Evolutionary conservation across 2,329 filamentous ascomycete species (phyloP).

Genomic region (Chaetothyriales sp.): DNA sequence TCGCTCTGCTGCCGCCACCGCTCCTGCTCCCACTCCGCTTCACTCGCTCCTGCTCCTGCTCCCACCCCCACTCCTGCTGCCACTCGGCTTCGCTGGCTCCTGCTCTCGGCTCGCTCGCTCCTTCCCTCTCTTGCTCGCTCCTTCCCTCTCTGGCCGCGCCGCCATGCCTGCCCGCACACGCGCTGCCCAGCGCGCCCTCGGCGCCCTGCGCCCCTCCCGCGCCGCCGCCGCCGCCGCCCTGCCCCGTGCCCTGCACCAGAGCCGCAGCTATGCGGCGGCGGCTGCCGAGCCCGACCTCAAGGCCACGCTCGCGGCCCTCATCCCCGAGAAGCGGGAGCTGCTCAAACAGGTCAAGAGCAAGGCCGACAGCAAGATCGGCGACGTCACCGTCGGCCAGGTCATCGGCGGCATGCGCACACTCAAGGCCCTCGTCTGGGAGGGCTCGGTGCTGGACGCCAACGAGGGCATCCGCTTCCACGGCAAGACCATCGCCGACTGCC

Average conservation of each 20-base stretch:
- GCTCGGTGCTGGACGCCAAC: slow-evolving; percentile 87
- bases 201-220: slow-evolving; percentile 9
- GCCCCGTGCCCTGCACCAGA: slow-evolving; percentile 8
- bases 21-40: no score
- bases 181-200: slow-evolving; percentile 13
- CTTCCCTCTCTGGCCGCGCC: background rate
- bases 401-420: slow-evolving; percentile 95
- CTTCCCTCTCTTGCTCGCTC: background rate
- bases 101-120: background rate
- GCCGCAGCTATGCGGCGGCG: slow-evolving; percentile 54
- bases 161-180: slow-evolving; percentile 15
- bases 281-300: slow-evolving; percentile 85
- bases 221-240: slow-evolving; percentile 8
- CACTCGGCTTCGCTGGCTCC: background rate
- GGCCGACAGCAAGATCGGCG: slow-evolving; percentile 68
- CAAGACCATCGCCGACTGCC: slow-evolving; percentile 95
- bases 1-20: no score
- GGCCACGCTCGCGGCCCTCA: slow-evolving; percentile 64
- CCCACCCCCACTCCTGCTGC: background rate
- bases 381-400: slow-evolving; percentile 86
- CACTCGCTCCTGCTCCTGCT: no score
- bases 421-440: slow-evolving; percentile 98
- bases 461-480: slow-evolving; percentile 98
- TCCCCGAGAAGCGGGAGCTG: slow-evolving; percentile 86
- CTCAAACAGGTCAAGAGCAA: slow-evolving; percentile 87